Evolutionary conservation across 352 stramenopile species (phyloP).

Genomic region (Pythium pyrilobum): DNA sequence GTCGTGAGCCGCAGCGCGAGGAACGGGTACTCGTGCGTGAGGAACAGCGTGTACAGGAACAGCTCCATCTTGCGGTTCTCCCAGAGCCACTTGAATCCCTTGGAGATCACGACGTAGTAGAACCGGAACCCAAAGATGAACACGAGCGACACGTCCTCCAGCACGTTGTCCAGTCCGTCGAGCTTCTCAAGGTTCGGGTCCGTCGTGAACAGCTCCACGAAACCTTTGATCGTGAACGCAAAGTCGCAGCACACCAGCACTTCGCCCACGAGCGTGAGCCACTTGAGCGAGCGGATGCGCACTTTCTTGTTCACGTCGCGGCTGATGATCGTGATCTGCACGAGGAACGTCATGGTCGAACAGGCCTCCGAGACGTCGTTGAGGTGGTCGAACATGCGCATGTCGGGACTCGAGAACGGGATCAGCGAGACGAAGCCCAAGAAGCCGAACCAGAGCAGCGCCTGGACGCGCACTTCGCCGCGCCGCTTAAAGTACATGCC

Average conservation of each 20-base stretch:
- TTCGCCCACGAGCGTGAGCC: conserved; percentile 18
- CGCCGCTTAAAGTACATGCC: conserved; percentile 4
- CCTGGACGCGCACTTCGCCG: neutral
- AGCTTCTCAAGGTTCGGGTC: neutral
- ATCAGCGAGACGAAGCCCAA: conserved; percentile 15
- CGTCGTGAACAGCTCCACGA: neutral
- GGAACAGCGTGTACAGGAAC: conserved; percentile 25
- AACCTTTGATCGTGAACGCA: neutral
- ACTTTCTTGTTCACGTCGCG: conserved; percentile 22
- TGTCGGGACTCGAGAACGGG: conserved; percentile 9
- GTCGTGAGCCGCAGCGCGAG: conserved; percentile 3
- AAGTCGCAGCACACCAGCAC: conserved; percentile 4
- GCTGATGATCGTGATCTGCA: conserved; percentile 30
- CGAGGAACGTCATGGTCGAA: conserved; percentile 14
- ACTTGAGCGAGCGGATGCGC: conserved; percentile 21
- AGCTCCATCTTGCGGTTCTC: conserved; percentile 23
- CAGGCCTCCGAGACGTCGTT: conserved; percentile 17
- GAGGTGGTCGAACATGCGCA: conserved; percentile 8
- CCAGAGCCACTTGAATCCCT: conserved; percentile 21
- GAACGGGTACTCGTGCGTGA: conserved; percentile 14
- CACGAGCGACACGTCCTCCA: conserved; percentile 16
- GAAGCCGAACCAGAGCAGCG: conserved; percentile 1
- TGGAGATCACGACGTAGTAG: conserved; percentile 24
- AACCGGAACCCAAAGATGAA: conserved; percentile 37
- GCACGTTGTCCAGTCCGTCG: conserved; percentile 15